These are phyloP conservation scores for Hymenoscyphus fraxineus DNA, from an alignment of 2,329 filamentous ascomycete species.

Conservation along the genomic window DNA sequence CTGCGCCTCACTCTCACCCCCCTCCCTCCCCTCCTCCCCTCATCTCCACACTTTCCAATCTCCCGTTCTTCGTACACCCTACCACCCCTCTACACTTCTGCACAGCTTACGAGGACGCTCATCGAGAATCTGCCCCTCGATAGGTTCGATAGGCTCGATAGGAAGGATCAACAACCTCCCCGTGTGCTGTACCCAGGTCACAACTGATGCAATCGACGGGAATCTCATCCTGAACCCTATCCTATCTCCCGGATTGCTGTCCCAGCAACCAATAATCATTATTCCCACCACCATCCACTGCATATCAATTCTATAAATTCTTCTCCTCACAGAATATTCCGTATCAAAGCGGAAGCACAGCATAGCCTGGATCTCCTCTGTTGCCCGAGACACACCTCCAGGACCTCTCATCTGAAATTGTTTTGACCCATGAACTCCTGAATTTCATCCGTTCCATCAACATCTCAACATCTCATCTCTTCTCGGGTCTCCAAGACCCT, in stretches of 20 bases:
- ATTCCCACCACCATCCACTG: neutral
- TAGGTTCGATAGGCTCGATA: no score
- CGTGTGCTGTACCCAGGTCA: neutral
- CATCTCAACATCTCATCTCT: no score
- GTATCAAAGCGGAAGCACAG: no score
- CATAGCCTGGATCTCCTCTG: neutral
- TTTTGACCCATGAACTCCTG: no score
- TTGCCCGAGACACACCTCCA: neutral
- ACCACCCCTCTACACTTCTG: no score
- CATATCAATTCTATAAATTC: neutral
- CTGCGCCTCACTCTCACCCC: no score
- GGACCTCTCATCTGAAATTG: neutral
- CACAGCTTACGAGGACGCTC: no score
- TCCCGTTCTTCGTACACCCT: neutral
- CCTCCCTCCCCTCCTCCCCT: neutral
- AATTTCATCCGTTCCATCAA: no score
- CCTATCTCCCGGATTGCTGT: neutral
- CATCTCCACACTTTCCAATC: neutral
- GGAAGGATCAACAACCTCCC: neutral
- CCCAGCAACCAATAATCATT: neutral
- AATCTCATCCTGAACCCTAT: neutral
- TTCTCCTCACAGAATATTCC: neutral
- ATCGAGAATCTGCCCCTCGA: no score
- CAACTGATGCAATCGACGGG: neutral
- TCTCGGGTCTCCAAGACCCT: no score